Conservation (phyloP, 208 protist species). For the Crithidia fasciculata region DNA sequence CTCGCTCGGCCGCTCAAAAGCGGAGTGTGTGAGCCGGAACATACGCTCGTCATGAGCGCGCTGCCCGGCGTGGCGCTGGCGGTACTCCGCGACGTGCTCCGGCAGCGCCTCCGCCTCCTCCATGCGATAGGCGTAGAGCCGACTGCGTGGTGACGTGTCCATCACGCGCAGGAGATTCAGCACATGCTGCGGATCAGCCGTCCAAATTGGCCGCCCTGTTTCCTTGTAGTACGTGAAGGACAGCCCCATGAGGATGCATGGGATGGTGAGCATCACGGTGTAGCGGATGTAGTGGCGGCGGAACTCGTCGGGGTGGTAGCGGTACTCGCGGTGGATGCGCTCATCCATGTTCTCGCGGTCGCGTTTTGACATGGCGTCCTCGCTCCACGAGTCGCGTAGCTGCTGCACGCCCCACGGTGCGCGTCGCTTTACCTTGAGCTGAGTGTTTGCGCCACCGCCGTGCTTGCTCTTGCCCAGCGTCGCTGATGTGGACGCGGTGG, state of each 20-base stretch:
- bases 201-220: constrained; percentile 65
- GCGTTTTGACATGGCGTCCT: constrained; percentile 83
- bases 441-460: not conserved
- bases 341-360: constrained; percentile 78
- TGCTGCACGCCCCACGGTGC: constrained; percentile 84
- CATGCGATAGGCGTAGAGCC: constrained; percentile 62
- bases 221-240: constrained; percentile 59
- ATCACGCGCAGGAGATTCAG: constrained; percentile 67
- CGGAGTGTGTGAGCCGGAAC: constrained; percentile 48
- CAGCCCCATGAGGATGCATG: constrained; percentile 42
- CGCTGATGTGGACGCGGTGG: not conserved
- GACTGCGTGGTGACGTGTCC: constrained; percentile 80
- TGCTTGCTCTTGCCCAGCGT: constrained; percentile 25
- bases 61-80: constrained; percentile 38
- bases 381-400: constrained; percentile 84
- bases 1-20: constrained; percentile 37
- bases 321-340: constrained; percentile 84
- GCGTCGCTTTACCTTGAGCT: constrained; percentile 57
- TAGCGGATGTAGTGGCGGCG: constrained; percentile 66
- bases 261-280: constrained; percentile 53
- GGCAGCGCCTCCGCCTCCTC: constrained; percentile 65
- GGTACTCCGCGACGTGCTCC: constrained; percentile 55
- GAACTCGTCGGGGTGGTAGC: constrained; percentile 84
- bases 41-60: constrained; percentile 39
- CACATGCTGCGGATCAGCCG: constrained; percentile 71